Evolutionary conservation across 352 stramenopile genomes (phyloP).

Genomic region (Phytopythium vexans): DNA sequence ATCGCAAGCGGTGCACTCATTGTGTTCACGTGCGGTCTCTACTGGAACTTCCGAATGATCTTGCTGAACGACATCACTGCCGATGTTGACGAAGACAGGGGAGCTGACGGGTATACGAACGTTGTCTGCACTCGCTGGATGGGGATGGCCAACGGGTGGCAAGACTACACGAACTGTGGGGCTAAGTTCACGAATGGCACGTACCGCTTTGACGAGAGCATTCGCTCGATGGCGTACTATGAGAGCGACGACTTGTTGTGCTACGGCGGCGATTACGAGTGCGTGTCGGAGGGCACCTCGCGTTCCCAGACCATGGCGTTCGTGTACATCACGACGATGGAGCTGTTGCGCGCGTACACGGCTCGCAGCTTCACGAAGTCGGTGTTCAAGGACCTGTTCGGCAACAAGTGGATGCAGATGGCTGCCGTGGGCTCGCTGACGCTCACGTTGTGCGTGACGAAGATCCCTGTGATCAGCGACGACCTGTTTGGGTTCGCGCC

Average conservation of each 20-base stretch:
- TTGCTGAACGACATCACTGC: conserved; percentile 52
- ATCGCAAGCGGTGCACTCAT: conserved; percentile 52
- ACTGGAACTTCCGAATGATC: conserved; percentile 70
- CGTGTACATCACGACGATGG: conserved; percentile 77
- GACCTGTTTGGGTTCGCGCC: conserved; percentile 66
- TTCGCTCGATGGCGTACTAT: conserved; percentile 24
- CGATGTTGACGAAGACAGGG: conserved; percentile 31
- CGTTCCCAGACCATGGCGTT: conserved; percentile 74
- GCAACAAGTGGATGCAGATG: conserved; percentile 82
- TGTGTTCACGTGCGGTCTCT: conserved; percentile 57
- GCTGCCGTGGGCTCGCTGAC: conserved; percentile 53
- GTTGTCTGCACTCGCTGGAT: conserved; percentile 57
- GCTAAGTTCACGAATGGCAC: conserved; percentile 26
- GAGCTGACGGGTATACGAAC: conserved; percentile 35
- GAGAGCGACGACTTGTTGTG: conserved; percentile 46
- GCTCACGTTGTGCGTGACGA: conserved; percentile 64
- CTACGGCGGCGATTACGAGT: conserved; percentile 51
- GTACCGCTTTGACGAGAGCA: conserved; percentile 35
- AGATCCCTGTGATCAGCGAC: conserved; percentile 62
- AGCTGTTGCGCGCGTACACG: conserved; percentile 70
- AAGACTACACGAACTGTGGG: conserved; percentile 46
- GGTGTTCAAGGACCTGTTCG: conserved; percentile 64
- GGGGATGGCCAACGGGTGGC: conserved; percentile 39
- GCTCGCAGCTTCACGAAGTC: conserved; percentile 77
- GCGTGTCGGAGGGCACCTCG: conserved; percentile 56